Base-by-base conservation (phyloP, 352 stramenopile genomes). In the Phytophthora agathidicida region DNA sequence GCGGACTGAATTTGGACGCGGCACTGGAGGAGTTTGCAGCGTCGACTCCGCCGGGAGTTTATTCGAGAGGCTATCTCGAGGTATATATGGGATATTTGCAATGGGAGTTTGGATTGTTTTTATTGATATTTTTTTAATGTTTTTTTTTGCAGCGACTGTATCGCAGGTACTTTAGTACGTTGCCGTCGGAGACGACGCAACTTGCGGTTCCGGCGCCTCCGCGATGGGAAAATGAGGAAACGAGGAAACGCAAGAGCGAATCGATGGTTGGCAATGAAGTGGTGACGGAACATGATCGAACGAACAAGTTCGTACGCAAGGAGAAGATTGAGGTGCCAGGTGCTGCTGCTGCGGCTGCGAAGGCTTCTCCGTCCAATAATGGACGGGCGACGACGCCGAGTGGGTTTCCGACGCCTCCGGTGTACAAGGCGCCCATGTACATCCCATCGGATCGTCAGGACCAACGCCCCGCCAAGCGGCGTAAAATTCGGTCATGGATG, bases 401-500 rank as follows among this genome's bases (percentile, higher is more conserved):
- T 9, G 47, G 60, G 6, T 61, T 76, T 10, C 57, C 71, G 2
- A 68, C 60, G 7, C 56, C 63, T 49, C 84, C 84, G 3, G 75
- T 76, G 26, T 94, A 93, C 62, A 89, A 83, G 55, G 68, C 86
- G 7, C 79, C 84, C 9, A 71, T 88, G 42, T 88, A 93, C 56
- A 89, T 85, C 48, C 81, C 78, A 19, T 78, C 83, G 17, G 65
- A 85, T 52, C 80, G 74, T 6, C 68, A 80, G 31, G 75, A 88
- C 3, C 58, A 75, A 19, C 80, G 80, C 17, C 71, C 78, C 17
- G 55, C 83, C 0, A 96, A 96, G 64, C 82, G 84, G 24, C 84
- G 86, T 26, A 96, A 96, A 76, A 93, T 96, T 37, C 84, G 86
- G 9, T 90, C 86, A 37, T 96, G 86, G 86, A 71, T 89, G 51